Base-by-base conservation (phyloP, 2,329 filamentous ascomycete species). In the Cyphellophora attinorum region DNA sequence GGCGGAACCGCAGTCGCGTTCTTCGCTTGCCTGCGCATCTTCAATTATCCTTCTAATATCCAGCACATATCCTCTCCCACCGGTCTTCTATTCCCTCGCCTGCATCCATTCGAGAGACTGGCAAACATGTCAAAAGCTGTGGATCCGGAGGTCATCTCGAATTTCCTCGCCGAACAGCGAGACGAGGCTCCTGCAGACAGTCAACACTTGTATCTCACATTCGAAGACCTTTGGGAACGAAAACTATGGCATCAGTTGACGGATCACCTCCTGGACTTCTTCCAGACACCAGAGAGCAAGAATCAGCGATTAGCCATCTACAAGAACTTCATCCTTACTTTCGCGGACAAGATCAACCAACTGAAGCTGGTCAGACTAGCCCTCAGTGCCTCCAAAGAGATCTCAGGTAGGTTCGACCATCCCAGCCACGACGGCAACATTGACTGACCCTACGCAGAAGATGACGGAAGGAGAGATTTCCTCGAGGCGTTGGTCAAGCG, bases 181-280 rank as follows among this genome's bases (percentile, higher is more conserved):
- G 85, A 94, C 56, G 70, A 79, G 58, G 84, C 86, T 53, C 83
- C 86, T 34, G 83, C 86, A 50, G 83, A 93, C 59, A 75, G 93
- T 34, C 88, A 95, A 64, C 74, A 81, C 53, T 76, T 84, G 54
- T 84, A 95, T 60, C 74, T 98, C 51, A 77, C 81, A 52, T 94
- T 98, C 48, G 91, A 98, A 68, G 86, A 93, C 58, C 84, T 79
- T 56, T 98, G 91, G 91, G 91, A 98, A 70, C 80, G 89, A 53
- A 95, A 95, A 67, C 74, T 98, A 64, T 98, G 91, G 91, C 91
- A 98, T 68, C 88, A 98, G 65, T 81, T 98, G 49, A 98, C 91
- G 21, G 82, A 94, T 55, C 71, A 80, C 34, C 74, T 98, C 37
- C 70, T 94, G 50, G 74, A 83, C 48, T 95, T 89, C 73, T 98